Evolutionary conservation across 2,329 filamentous ascomycete species (phyloP), one percentile per base, ranked within the genome.

Genomic region (Camillea tinctor): DNA sequence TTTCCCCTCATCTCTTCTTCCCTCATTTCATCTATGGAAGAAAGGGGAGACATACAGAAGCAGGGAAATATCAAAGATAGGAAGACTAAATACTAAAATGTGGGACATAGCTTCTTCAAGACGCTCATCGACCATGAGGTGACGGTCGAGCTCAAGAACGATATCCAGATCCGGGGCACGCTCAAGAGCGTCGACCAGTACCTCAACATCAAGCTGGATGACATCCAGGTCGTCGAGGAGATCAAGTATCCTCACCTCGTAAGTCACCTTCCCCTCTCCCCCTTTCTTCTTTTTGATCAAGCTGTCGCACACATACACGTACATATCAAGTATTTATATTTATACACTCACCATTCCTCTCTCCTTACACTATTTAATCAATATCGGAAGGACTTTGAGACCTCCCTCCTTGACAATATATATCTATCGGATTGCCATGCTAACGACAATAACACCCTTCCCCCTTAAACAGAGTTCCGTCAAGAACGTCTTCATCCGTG

Each of bases 111-210:
- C 81, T 98, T 97, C 82, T 98, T 98, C 88, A 98, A 98, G 79
- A 98, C 94, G 57, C 90, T 98, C 72, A 96, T 97, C 75, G 95
- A 97, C 81, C 90, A 95, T 69, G 89, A 96, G 81, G 93, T 99
- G 73, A 98, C 93, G 52, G 93, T 99, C 74, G 95, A 99, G 82
- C 91, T 99, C 76, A 99, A 99, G 81, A 99, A 99, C 77, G 95
- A 99, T 79, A 96, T 99, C 70, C 93, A 93, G 74, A 96, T 99
- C 76, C 91, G 92, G 71, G 95, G 95, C 67, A 96, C 89, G 40
- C 84, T 99, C 68, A 99, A 98, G 83, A 96, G 91, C 73, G 94
- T 99, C 68, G 95, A 99, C 76, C 95, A 98, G 81, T 99, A 96
- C 79, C 87, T 99, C 73, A 99, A 99, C 80, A 97, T 99, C 80